Base-by-base conservation (phyloP, 163 green algal species). In the Prototheca wickerhamii region DNA sequence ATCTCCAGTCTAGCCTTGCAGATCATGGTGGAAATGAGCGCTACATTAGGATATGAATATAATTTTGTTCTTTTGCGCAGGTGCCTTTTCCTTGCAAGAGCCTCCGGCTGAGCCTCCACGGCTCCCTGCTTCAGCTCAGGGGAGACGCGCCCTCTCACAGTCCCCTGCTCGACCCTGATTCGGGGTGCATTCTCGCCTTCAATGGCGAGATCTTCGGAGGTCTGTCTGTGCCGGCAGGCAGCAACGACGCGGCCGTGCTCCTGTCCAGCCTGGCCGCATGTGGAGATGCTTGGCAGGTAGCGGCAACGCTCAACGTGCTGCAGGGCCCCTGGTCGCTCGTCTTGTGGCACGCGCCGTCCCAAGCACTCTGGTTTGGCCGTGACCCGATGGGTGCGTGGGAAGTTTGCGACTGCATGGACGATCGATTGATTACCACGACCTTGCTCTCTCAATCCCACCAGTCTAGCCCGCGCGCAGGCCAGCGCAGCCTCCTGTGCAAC, bases 181-280 rank as follows among this genome's bases (percentile, higher is more conserved):
- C 28, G 30, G 83, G 80, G 33, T 81, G 77, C 30, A 52, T 86
- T 7, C 76, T 95, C 18, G 70, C 82, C 15, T 90, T 88, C 71
- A 95, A 94, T 52, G 87, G 80, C 0, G 86, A 95, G 66, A 42
- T 95, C 0, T 95, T 87, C 63, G 73, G 66, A 1, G 83, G 82
- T 8, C 26, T 95, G 25, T 8, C 72, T 0, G 62, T 93, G 5
- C 30, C 64, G 3, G 12, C 54, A 4, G 78, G 70, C 4, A 18
- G 15, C 18, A 88, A 76, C 61, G 84, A 90, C 33, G 65, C 42
- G 2, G 31, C 64, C 4, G 52, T 59, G 6, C 53, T 86, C 7
- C 31, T 84, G 35, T 3, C 55, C 1, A 69, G 58, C 3, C 46
- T 87, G 33, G 57, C 35, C 4, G 21, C 43, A 1, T n/a, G n/a